phyloP scores from a whole-genome alignment of 2,329 filamentous ascomycete genomes.

The Acephala macrosclerotiorum region DNA sequence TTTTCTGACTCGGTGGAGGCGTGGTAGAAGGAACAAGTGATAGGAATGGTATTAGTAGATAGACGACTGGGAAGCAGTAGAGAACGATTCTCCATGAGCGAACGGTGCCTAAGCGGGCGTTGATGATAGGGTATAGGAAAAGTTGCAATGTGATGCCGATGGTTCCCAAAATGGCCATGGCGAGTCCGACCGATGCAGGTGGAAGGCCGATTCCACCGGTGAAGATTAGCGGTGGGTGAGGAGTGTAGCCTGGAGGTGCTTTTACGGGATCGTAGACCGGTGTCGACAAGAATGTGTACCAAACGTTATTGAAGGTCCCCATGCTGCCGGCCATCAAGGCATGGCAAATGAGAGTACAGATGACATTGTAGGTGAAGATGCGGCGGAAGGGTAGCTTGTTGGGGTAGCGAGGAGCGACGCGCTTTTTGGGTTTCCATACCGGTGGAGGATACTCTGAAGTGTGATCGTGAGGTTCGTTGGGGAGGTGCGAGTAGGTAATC shows the following conservation, averaged over 20 bases:
- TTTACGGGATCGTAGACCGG: conserved; percentile 51
- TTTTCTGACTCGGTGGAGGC: conserved; percentile 40
- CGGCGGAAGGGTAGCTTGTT: conserved; percentile 56
- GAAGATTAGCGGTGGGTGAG: conserved; percentile 47
- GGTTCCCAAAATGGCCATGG: conserved; percentile 77
- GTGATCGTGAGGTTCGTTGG: conserved; percentile 9
- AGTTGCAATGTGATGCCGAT: conserved; percentile 80
- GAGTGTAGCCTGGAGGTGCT: conserved; percentile 57
- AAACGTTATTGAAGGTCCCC: conserved; percentile 66
- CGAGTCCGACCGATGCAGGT: conserved; percentile 74
- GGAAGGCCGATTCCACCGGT: conserved; percentile 80
- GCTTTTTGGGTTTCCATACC: conserved; percentile 34
- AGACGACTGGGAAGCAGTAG: conserved; percentile 74
- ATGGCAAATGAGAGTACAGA: conserved; percentile 58
- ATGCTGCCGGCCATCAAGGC: conserved; percentile 66
- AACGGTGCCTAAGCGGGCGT: conserved; percentile 71
- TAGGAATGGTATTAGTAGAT: conserved; percentile 74
- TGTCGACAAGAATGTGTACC: conserved; percentile 69
- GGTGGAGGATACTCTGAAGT: conserved; percentile 18
- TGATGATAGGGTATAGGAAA: conserved; percentile 73
- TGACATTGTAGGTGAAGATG: conserved; percentile 45
- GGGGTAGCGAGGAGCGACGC: conserved; percentile 38
- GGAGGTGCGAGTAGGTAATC: conserved; percentile 4
- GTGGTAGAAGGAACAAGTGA: conserved; percentile 64
- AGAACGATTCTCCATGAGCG: conserved; percentile 73